These are phyloP conservation scores for Berberis vulgaris DNA, from an alignment of 164 flowering plant species.

Conservation along the genomic window DNA sequence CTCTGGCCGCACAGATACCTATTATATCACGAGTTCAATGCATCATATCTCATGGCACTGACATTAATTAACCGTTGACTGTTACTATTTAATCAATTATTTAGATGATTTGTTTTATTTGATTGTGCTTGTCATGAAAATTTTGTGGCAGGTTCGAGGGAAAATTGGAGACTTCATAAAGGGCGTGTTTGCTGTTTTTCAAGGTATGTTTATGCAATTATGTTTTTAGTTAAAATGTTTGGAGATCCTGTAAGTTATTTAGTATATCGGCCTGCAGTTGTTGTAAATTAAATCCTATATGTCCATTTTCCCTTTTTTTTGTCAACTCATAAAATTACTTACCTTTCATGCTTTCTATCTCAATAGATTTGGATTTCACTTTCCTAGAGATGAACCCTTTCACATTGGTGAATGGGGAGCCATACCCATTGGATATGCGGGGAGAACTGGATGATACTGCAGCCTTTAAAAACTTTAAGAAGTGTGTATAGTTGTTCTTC, in stretches of 20 bases:
- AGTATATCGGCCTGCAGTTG: no score
- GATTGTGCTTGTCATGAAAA: neutral
- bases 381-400: slow-evolving; percentile 99
- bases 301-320: slow-evolving; percentile 5
- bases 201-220: no score
- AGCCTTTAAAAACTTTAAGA: slow-evolving; percentile 94
- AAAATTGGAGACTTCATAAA: slow-evolving; percentile 63
- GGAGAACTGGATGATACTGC: slow-evolving; percentile 99
- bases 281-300: slow-evolving; percentile 28
- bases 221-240: no score
- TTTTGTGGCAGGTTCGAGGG: slow-evolving; percentile 38
- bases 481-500: slow-evolving; percentile 31
- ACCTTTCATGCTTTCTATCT: no score
- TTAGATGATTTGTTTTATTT: neutral
- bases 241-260: no score
- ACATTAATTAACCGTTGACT: no score
- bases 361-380: slow-evolving; percentile 87
- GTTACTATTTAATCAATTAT: no score
- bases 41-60: no score
- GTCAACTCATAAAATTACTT: neutral
- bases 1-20: no score
- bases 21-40: no score
- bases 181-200: slow-evolving; percentile 46
- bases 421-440: slow-evolving; percentile 98
- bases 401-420: slow-evolving; percentile 83